Evolutionary conservation across 2,329 filamentous ascomycete genomes (phyloP), one percentile per base, ranked within the genome.

Genomic region (Sporothrix euskadiensis): DNA sequence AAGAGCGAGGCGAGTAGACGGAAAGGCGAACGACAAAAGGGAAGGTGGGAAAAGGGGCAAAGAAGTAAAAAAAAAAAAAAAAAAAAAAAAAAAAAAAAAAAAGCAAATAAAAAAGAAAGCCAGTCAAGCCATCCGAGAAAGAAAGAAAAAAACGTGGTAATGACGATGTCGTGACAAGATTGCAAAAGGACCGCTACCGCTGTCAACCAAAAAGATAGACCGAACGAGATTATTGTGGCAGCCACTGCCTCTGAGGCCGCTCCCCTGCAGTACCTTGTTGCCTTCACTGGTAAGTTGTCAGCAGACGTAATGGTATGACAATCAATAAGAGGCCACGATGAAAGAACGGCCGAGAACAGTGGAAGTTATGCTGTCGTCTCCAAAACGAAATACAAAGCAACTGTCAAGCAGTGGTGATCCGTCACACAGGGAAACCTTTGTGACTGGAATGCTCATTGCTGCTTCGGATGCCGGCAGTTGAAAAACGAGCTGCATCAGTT

Each of bases 161-260:
- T 59, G 56, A 59, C 56, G 56, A 59, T 35, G 56, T 59, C 56
- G 56, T 59, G 56, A 35, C 56, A 59, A 35, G 26, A 59, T 59
- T 6, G 30, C 10, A 59, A 32, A 19, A 16, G 30, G 26, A 59
- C 12, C 12, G 56, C 44, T 49, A 49, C 44, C 44, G 44, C 52
- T 56, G n/a, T 56, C 22, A 14, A 30, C 26, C 2, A 56, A 26
- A 56, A 32, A 59, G 32, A 59, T 19, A 56, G n/a, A 54, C 49
- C 26, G 26, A 26, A 26, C 26, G 26, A 35, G 8, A 35, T 35
- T 35, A 35, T 35, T 2, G 35, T 3, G 35, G 35, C 35, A 35
- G 35, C 35, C 35, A 35, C 35, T 35, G 35, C 4, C 35, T 35
- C 35, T 35, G 35, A 35, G 35, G 35, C 35, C 35, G 35, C 35